phyloP scores from a whole-genome alignment of 805 yeast species.

The Lachancea meyersii region DNA sequence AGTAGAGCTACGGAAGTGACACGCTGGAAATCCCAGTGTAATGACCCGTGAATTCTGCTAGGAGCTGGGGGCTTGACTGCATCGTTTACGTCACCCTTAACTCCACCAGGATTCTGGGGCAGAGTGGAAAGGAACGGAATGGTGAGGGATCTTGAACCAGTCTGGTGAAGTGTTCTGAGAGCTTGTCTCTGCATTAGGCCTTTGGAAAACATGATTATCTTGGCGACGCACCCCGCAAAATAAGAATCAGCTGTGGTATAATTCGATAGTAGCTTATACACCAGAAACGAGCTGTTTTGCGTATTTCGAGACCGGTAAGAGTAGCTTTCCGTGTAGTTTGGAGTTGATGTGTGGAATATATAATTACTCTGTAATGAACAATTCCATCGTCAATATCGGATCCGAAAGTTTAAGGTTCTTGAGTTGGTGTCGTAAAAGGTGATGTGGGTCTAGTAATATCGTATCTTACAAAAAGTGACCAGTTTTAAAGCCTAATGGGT shows the following conservation, averaged over 20 bases:
- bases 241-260: too few relatives aligned
- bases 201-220: slow-evolving; percentile 13
- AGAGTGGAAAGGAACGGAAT: slow-evolving; percentile 50
- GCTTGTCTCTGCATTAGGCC: slow-evolving; percentile 6
- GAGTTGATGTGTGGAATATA: too few relatives aligned
- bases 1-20: slow-evolving; percentile 60
- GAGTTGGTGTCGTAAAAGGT: neutral
- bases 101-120: slow-evolving; percentile 83
- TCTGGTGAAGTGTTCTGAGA: slow-evolving; percentile 22
- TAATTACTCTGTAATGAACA: neutral
- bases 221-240: neutral
- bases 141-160: slow-evolving; percentile 32
- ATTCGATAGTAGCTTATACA: too few relatives aligned
- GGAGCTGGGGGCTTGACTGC: slow-evolving; percentile 65
- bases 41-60: slow-evolving; percentile 67
- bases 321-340: neutral
- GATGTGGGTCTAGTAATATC: neutral
- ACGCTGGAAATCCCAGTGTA: slow-evolving; percentile 92
- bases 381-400: slow-evolving; percentile 1
- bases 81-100: slow-evolving; percentile 91
- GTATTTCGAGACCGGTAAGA: too few relatives aligned
- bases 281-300: too few relatives aligned
- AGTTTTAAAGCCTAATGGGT: too few relatives aligned
- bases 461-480: too few relatives aligned
- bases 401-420: neutral